A percentile compares a stretch with the other conserved stretches of the same genome.
Evolutionary conservation across 2,329 filamentous ascomycete species (phyloP).

Genomic region (Aspergillus sp.): DNA sequence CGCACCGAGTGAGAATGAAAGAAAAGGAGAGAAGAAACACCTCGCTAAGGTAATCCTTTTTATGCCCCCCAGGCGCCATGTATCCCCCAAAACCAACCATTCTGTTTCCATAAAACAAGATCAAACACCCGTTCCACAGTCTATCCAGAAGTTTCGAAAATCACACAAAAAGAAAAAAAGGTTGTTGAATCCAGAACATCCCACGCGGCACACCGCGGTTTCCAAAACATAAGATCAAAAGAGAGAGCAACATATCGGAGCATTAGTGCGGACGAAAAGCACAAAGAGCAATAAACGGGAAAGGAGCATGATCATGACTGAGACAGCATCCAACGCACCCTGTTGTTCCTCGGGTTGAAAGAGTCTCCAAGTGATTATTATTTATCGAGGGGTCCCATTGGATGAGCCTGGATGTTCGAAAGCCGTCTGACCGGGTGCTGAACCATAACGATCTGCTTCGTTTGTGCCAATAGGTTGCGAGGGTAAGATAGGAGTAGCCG

Average conservation of each 20-base stretch:
- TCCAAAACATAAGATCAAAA: conserved; percentile 17
- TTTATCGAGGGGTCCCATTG: conserved; percentile 34
- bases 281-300: conserved; percentile 14
- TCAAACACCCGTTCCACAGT: conserved; percentile 30
- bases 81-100: conserved; percentile 25
- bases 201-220: conserved; percentile 7
- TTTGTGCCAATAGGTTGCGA: conserved; percentile 32
- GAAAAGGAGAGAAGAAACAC: conserved; percentile 7
- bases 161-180: conserved; percentile 12
- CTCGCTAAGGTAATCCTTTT: conserved; percentile 22
- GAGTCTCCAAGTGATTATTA: too few relatives aligned
- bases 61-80: conserved; percentile 27
- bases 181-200: conserved; percentile 9
- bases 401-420: conserved; percentile 33
- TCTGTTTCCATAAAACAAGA: conserved; percentile 21
- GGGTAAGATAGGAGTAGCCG: conserved; percentile 34
- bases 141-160: conserved; percentile 27
- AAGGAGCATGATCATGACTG: conserved; percentile 8
- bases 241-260: conserved; percentile 1
- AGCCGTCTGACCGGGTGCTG: conserved; percentile 23
- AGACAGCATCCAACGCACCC: too few relatives aligned
- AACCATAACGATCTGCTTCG: conserved; percentile 34
- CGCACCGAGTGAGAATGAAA: neutral
- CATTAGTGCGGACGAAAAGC: neutral
- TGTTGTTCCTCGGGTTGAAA: too few relatives aligned